Evolutionary conservation across 2,329 filamentous ascomycete genomes (phyloP).

Genomic region (Cercospora sp.): DNA sequence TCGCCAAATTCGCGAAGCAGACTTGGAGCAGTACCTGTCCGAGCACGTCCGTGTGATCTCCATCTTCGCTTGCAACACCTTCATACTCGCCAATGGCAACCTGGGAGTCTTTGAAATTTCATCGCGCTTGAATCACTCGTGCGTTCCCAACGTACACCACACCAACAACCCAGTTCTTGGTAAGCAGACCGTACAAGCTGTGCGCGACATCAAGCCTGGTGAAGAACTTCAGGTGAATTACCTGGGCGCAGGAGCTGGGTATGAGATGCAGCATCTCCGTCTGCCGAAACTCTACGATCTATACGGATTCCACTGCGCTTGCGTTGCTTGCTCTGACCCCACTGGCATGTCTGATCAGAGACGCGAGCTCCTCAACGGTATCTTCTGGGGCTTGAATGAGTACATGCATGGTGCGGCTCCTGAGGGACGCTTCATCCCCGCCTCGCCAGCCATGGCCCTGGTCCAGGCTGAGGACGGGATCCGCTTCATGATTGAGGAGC

Average conservation of each 20-base stretch:
- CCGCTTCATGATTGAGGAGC: conserved; percentile 88
- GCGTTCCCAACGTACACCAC: conserved; percentile 31
- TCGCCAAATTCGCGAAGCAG: conserved; percentile 6
- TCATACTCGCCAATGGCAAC: conserved; percentile 18
- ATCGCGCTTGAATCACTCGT: conserved; percentile 34
- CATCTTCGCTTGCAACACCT: conserved; percentile 33
- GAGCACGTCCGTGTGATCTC: conserved; percentile 30
- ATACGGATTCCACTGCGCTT: conserved; percentile 37
- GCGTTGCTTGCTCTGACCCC: conserved; percentile 29
- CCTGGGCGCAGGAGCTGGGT: conserved; percentile 10
- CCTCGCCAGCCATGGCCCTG: conserved; percentile 13
- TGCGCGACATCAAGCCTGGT: conserved; percentile 34
- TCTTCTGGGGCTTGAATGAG: conserved; percentile 24
- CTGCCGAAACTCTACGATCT: conserved; percentile 25
- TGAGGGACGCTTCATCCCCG: conserved; percentile 20
- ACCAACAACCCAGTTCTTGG: conserved; percentile 22
- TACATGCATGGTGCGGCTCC: conserved; percentile 12
- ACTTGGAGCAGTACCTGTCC: conserved; percentile 17
- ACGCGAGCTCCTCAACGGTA: conserved; percentile 16
- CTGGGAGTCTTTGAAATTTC: conserved; percentile 24
- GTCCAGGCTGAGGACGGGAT: conserved; percentile 57
- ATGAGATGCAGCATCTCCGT: conserved; percentile 11
- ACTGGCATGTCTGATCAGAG: conserved; percentile 25
- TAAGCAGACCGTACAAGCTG: conserved; percentile 31
- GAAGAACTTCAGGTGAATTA: conserved; percentile 31